Conservation (phyloP, 1,139 yeast genomes). For the Protomyces inouyei region DNA sequence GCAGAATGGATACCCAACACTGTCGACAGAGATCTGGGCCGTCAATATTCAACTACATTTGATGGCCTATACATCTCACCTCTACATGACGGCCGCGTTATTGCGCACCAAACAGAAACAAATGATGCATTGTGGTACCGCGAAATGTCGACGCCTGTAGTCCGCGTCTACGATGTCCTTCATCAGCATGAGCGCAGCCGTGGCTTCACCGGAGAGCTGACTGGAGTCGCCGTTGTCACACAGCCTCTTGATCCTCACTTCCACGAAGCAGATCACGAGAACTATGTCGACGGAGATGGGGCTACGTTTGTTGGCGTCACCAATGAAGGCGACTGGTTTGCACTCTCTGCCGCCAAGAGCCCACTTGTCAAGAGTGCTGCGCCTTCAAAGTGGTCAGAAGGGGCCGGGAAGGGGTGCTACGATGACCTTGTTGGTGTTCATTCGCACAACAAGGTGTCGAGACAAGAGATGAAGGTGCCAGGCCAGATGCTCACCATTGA, state of each 20-base stretch:
- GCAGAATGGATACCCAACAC: constrained; percentile 92
- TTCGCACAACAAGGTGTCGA: constrained; percentile 13
- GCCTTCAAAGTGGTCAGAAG: constrained; percentile 39
- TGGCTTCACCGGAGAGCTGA: constrained; percentile 32
- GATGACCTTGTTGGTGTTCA: constrained; percentile 23
- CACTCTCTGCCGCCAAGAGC: constrained; percentile 68
- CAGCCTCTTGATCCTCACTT: constrained; percentile 37
- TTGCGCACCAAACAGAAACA: constrained; percentile 37
- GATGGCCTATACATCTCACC: constrained; percentile 82
- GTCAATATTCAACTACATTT: constrained; percentile 41
- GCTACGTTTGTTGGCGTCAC: constrained; percentile 62
- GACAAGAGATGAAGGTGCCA: constrained; percentile 7
- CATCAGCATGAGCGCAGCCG: constrained; percentile 31
- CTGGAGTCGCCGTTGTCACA: constrained; percentile 40
- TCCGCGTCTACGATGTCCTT: constrained; percentile 69
- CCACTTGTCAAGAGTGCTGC: constrained; percentile 83
- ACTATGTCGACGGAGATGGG: constrained; percentile 23
- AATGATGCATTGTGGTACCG: constrained; percentile 69
- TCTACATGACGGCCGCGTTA: constrained; percentile 57
- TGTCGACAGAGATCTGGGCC: constrained; percentile 62
- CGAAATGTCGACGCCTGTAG: constrained; percentile 57
- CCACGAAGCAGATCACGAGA: constrained; percentile 17
- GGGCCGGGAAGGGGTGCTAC: constrained; percentile 20
- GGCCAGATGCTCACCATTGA: constrained; percentile 24
- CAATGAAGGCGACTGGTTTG: constrained; percentile 72